These are phyloP conservation scores for Penicillium ochrochloron DNA, from an alignment of 495 filamentous ascomycete species.

Conservation along the genomic window DNA sequence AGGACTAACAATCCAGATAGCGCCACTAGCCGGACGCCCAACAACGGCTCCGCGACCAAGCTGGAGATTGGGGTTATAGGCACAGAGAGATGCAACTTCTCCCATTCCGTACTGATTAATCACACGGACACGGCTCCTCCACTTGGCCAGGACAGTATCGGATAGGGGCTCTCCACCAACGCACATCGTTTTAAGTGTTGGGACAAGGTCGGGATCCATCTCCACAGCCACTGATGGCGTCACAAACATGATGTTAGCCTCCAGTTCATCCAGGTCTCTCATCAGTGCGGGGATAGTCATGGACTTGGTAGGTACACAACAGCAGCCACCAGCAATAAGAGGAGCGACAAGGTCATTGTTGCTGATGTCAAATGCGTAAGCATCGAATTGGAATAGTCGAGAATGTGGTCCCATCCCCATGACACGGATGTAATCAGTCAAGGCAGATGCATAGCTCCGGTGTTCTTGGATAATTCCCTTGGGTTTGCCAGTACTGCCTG, in stretches of 20 bases:
- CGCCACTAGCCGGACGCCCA: slow-evolving; percentile 28
- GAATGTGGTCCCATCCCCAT: slow-evolving; percentile 23
- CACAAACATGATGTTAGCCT: slow-evolving; percentile 45
- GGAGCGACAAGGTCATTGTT: slow-evolving; percentile 48
- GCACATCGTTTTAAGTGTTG: slow-evolving; percentile 40
- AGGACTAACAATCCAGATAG: slow-evolving; percentile 59
- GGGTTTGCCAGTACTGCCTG: slow-evolving; percentile 50
- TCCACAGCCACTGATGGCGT: slow-evolving; percentile 49
- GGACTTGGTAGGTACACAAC: slow-evolving; percentile 49
- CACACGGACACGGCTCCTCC: slow-evolving; percentile 48
- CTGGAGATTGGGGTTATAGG: slow-evolving; percentile 25
- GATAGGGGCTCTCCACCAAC: slow-evolving; percentile 54
- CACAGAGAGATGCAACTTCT: slow-evolving; percentile 43
- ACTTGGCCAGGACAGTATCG: slow-evolving; percentile 45
- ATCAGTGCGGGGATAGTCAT: slow-evolving; percentile 37
- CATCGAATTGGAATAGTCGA: slow-evolving; percentile 51
- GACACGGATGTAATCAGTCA: slow-evolving; percentile 26
- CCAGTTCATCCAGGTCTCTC: slow-evolving; percentile 37
- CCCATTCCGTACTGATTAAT: slow-evolving; percentile 64
- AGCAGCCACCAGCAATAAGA: slow-evolving; percentile 48
- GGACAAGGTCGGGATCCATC: slow-evolving; percentile 41
- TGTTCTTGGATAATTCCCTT: slow-evolving; percentile 58
- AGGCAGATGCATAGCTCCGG: slow-evolving; percentile 36
- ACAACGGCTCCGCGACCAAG: slow-evolving; percentile 21
- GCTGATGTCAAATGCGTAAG: slow-evolving; percentile 52